These are phyloP conservation scores for Avicennia marina DNA, from an alignment of 257 asterid genomes.

Conservation along the genomic window DNA sequence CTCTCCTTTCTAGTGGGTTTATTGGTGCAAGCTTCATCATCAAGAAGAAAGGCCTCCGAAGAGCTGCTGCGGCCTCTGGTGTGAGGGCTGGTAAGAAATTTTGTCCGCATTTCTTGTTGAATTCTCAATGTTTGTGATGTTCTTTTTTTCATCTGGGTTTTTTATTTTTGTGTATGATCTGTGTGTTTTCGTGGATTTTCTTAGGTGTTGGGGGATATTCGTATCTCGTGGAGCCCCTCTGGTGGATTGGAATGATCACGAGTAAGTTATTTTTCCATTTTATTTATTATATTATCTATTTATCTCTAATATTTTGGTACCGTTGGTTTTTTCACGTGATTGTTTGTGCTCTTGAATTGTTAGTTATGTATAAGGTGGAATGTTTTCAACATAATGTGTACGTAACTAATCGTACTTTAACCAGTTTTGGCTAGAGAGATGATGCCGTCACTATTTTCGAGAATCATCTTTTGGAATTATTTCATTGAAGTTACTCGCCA, in stretches of 20 bases:
- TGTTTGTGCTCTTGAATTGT: background rate
- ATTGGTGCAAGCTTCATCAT: slow-evolving; percentile 78
- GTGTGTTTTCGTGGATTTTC: slow-evolving; percentile 8
- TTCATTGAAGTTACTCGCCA: no score
- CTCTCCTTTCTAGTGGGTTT: slow-evolving; percentile 63
- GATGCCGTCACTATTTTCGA: background rate
- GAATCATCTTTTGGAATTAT: background rate
- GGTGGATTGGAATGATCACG: slow-evolving; percentile 92
- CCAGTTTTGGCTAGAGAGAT: background rate
- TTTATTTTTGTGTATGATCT: slow-evolving; percentile 3
- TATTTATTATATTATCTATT: background rate
- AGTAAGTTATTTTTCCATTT: slow-evolving; percentile 34
- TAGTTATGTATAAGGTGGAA: no score
- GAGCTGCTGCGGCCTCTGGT: slow-evolving; percentile 80
- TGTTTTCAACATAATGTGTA: no score
- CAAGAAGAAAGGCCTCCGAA: slow-evolving; percentile 75
- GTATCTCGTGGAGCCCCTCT: slow-evolving; percentile 81
- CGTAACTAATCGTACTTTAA: no score
- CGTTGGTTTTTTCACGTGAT: background rate
- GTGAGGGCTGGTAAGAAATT: slow-evolving; percentile 60
- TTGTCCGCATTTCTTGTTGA: background rate
- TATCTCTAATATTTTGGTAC: background rate
- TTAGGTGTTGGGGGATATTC: slow-evolving; percentile 79
- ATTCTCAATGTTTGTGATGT: background rate
- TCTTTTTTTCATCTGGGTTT: background rate